phyloP scores from a whole-genome alignment of 2,329 filamentous ascomycete genomes.

The Hypocreales sp. region DNA sequence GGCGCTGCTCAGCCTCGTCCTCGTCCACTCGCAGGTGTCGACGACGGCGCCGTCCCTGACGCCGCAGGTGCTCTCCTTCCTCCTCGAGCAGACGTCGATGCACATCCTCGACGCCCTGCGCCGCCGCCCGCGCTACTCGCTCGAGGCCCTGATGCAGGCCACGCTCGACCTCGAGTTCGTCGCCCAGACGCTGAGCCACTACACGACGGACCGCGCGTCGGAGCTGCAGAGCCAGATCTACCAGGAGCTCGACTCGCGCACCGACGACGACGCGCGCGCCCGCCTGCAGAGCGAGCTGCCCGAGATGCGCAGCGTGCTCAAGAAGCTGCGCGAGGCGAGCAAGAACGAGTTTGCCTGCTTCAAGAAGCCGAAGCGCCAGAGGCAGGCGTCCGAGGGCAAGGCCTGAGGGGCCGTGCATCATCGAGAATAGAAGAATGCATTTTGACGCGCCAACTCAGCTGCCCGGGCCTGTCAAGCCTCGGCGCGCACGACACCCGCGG shows the following conservation, averaged over 20 bases:
- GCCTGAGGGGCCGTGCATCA: too few species aligned
- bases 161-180: conserved; percentile 96
- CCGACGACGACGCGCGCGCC: conserved; percentile 71
- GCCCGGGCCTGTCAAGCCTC: too few species aligned
- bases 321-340: conserved; percentile 66
- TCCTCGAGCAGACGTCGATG: conserved; percentile 67
- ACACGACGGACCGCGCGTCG: conserved; percentile 69
- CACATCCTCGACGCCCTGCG: conserved; percentile 73
- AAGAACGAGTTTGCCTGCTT: conserved; percentile 83
- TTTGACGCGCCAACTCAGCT: too few species aligned
- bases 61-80: conserved; percentile 65
- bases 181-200: conserved; percentile 80
- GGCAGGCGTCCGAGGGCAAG: too few species aligned
- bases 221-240: conserved; percentile 84
- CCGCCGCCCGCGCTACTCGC: conserved; percentile 50
- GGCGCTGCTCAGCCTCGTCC: conserved; percentile 67
- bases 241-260: conserved; percentile 74
- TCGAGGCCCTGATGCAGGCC: conserved; percentile 84
- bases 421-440: too few species aligned
- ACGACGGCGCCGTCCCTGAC: conserved; percentile 67
- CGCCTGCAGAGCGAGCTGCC: conserved; percentile 74
- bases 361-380: conserved; percentile 47
- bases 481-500: too few species aligned
- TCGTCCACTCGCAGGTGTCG: conserved; percentile 80
- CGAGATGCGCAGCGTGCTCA: conserved; percentile 76